Percentiles rank a stretch among this genome's conserved stretches.
Conservation (phyloP, 345 rosid genomes). For the Melastoma malabathricum region DNA sequence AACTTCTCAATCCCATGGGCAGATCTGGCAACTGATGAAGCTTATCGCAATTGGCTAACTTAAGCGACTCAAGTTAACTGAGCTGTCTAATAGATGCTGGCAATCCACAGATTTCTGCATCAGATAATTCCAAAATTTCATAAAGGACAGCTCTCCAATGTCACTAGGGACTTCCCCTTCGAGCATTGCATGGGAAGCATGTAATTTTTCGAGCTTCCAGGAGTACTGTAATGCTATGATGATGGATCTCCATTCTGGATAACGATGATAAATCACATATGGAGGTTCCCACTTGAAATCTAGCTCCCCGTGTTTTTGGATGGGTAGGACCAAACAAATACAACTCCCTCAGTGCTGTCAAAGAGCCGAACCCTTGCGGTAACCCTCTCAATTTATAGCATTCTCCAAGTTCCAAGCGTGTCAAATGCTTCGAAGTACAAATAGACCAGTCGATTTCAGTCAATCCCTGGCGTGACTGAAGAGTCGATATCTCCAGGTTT, state of each 20-base stretch:
- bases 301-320: too few species aligned
- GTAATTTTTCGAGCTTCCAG: background rate
- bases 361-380: too few species aligned
- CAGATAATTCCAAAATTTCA: background rate
- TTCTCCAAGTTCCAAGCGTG: background rate
- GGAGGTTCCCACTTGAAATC: too few species aligned
- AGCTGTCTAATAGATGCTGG: background rate
- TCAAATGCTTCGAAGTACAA: constrained; percentile 1
- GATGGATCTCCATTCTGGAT: too few species aligned
- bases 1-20: background rate
- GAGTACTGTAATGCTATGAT: too few species aligned
- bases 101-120: accelerated
- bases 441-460: constrained; percentile 1
- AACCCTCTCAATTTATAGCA: background rate
- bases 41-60: background rate
- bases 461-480: background rate
- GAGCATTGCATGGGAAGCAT: background rate
- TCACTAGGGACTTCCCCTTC: background rate
- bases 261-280: too few species aligned
- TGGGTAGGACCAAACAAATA: too few species aligned
- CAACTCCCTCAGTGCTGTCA: too few species aligned
- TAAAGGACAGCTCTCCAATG: background rate
- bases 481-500: constrained; percentile 1
- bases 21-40: background rate
- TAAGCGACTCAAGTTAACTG: background rate